Evolutionary conservation across 441 rosid genomes (phyloP).

Genomic region (Pelargonium cotyledonis): DNA sequence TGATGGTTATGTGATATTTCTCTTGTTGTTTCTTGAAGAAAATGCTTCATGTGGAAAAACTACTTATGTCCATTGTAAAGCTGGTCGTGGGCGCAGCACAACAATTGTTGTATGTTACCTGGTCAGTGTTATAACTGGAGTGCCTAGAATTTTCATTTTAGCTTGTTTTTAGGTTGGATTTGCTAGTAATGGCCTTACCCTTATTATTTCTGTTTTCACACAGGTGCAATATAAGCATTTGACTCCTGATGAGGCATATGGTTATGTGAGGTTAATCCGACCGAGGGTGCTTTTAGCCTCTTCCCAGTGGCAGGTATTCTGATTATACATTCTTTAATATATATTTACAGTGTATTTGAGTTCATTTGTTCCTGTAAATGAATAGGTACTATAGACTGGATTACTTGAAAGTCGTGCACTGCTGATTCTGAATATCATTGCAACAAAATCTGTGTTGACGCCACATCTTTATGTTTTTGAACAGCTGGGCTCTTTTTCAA

Average conservation of each 20-base stretch:
- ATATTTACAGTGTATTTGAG: not conserved
- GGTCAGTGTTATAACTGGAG: constrained; percentile 35
- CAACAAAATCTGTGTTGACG: not conserved
- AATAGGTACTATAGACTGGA: not conserved
- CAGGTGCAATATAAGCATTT: constrained; percentile 75
- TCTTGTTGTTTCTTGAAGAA: constrained; percentile 35
- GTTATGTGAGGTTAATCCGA: constrained; percentile 66
- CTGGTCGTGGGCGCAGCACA: constrained; percentile 97
- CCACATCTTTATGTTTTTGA: not conserved
- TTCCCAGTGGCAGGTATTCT: constrained; percentile 77
- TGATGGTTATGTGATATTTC: constrained; percentile 8
- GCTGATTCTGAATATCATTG: not conserved
- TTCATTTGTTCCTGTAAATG: not conserved
- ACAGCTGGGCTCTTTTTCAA: not conserved
- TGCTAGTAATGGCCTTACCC: not conserved
- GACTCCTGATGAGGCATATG: constrained; percentile 83
- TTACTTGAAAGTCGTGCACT: not conserved
- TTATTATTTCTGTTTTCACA: constrained; percentile 8
- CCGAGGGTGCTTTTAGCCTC: constrained; percentile 89
- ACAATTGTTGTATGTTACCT: constrained; percentile 86
- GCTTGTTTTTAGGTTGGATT: constrained; percentile 4
- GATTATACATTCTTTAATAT: not conserved
- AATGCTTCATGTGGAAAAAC: constrained; percentile 47
- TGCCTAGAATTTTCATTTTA: not conserved
- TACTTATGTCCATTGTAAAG: constrained; percentile 93